Conservation (phyloP, 352 stramenopile species). For the Phytophthora brassicae region DNA sequence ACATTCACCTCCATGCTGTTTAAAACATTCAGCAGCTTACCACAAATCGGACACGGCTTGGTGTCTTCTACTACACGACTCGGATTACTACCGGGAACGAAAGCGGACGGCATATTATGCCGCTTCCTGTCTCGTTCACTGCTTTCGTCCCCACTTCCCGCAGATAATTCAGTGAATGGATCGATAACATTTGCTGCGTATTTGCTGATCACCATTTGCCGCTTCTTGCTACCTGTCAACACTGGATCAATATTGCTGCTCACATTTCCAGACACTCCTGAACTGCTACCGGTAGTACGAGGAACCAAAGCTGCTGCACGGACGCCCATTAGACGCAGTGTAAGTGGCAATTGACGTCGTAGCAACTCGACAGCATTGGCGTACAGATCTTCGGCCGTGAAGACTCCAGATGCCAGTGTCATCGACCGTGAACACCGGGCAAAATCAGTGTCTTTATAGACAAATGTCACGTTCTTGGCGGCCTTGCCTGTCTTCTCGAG, state of each 20-base stretch:
- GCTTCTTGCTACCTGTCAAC: slow-evolving; percentile 27
- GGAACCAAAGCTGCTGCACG: slow-evolving; percentile 51
- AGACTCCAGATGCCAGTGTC: slow-evolving; percentile 43
- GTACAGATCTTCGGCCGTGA: slow-evolving; percentile 49
- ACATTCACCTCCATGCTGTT: slow-evolving; percentile 63
- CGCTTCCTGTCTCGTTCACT: neutral
- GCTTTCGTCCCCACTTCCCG: neutral
- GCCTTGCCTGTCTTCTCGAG: slow-evolving; percentile 44
- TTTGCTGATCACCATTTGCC: slow-evolving; percentile 49
- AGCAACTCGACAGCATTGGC: slow-evolving; percentile 49
- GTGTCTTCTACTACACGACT: slow-evolving; percentile 16
- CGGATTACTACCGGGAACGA: slow-evolving; percentile 1
- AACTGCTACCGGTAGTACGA: slow-evolving; percentile 10
- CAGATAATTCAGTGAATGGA: slow-evolving; percentile 1
- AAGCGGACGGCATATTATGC: slow-evolving; percentile 1
- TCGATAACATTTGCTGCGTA: slow-evolving; percentile 34
- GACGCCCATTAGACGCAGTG: slow-evolving; percentile 65
- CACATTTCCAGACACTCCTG: slow-evolving; percentile 14
- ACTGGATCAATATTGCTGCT: slow-evolving; percentile 6
- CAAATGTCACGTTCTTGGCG: slow-evolving; percentile 64
- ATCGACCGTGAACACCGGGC: slow-evolving; percentile 54
- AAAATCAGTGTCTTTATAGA: slow-evolving; percentile 75
- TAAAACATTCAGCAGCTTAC: slow-evolving; percentile 46
- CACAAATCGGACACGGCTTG: slow-evolving; percentile 52
- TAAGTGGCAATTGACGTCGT: slow-evolving; percentile 67